Base-by-base conservation (phyloP, 2,329 filamentous ascomycete genomes). In the Simplicillium sp. region DNA sequence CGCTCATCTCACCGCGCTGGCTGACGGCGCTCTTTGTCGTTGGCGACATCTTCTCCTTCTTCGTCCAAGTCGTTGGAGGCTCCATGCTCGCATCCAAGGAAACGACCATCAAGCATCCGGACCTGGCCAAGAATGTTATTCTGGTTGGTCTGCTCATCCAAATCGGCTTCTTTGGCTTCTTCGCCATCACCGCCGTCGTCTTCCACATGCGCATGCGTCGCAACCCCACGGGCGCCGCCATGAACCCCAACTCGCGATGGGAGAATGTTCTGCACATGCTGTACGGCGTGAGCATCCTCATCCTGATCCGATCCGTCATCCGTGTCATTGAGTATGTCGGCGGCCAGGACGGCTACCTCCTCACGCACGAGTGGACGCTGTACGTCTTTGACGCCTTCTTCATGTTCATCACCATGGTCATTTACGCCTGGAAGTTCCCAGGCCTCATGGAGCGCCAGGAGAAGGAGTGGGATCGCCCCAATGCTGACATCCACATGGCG, bases 101-200 rank as follows among this genome's bases (percentile, higher is more conserved):
- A 13, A 52, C 37, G 34, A 42, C 25, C 40, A 43, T 47, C 45
- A 25, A 25, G 20, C 20, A 25, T 9, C 20, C 20, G 5, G 53
- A 64, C 18, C 54, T 57, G 11, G 73, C 69, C n/a, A 53, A 73
- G 46, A 64, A 68, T 14, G 59, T 80, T 37, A 68, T 81, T n/a
- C 55, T 80, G 7, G 68, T 49, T 1, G 77, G 78, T 2, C 58
- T 82, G 3, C 53, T 72, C 28, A 53, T 80, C 13, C 78, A 82
- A 50, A 63, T 82, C 17, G 32, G 74, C 34, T 66, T 74, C 41
- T 80, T 82, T 45, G 65, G 62, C 16, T 56, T 79, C 29, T 82
- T 82, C 49, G 55, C 73, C 29, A 42, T 66, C 4, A 65, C 67
- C 2, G 64, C 71, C 0, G 47, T 64, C 3, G 44, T 71, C 1